Conservation (phyloP, 2,329 filamentous ascomycete species). For the Colletotrichum endophyticum region DNA sequence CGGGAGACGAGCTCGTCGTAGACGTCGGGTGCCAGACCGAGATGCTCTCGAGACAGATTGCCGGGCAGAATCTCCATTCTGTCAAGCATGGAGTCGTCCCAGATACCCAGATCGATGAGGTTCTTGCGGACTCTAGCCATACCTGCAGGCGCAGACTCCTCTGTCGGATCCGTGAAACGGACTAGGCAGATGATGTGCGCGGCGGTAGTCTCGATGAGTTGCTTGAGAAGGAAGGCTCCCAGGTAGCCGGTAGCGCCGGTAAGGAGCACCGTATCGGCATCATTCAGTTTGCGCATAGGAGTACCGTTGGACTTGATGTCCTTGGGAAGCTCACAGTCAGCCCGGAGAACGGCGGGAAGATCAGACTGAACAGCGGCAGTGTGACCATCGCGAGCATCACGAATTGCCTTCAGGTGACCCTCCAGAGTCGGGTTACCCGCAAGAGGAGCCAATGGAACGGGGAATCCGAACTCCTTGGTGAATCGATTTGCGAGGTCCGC, state of each 20-base stretch:
- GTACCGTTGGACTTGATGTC: conserved; percentile 67
- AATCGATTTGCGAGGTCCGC: conserved; percentile 77
- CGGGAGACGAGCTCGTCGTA: conserved; percentile 70
- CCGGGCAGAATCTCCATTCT: conserved; percentile 78
- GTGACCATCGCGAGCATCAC: conserved; percentile 72
- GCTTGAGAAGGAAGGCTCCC: conserved; percentile 75
- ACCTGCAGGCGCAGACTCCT: conserved; percentile 68
- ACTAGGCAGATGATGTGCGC: conserved; percentile 77
- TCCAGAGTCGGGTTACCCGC: conserved; percentile 74
- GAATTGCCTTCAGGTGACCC: conserved; percentile 75
- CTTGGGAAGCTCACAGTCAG: conserved; percentile 70
- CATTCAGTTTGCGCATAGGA: conserved; percentile 62
- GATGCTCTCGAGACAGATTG: conserved; percentile 70
- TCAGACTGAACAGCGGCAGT: conserved; percentile 78
- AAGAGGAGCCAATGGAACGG: conserved; percentile 72
- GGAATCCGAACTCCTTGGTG: conserved; percentile 73
- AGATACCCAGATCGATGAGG: conserved; percentile 77
- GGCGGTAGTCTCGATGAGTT: conserved; percentile 70
- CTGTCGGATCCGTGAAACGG: conserved; percentile 70
- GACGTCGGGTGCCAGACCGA: conserved; percentile 69
- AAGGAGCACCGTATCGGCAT: conserved; percentile 72
- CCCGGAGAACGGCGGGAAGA: conserved; percentile 70
- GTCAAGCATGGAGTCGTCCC: conserved; percentile 79
- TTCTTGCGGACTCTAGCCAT: conserved; percentile 78
- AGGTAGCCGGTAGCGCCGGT: conserved; percentile 80